These are phyloP conservation scores for Daldinia bambusicola DNA, from an alignment of 495 filamentous ascomycete species.

Conservation along the genomic window DNA sequence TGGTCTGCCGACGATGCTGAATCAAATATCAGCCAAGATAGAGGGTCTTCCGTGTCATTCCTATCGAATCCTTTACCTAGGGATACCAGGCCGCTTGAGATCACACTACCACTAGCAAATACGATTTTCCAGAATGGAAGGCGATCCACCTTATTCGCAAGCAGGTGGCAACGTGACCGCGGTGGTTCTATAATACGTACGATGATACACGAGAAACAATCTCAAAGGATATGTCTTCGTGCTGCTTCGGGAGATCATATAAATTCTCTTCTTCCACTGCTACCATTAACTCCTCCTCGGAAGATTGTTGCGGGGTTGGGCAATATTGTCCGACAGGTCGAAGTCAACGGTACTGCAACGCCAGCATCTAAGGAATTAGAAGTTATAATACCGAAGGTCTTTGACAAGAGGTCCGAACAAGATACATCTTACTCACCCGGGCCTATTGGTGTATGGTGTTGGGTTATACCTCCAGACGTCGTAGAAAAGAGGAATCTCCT, in stretches of 20 bases:
- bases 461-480: slow-evolving; percentile 63
- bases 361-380: slow-evolving; percentile 85
- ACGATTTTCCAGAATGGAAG: slow-evolving; percentile 79
- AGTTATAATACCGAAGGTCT: slow-evolving; percentile 67
- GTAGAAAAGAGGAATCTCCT: slow-evolving; percentile 31
- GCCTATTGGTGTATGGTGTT: slow-evolving; percentile 78
- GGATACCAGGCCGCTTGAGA: slow-evolving; percentile 39
- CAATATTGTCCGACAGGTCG: slow-evolving; percentile 80
- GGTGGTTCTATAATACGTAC: slow-evolving; percentile 30
- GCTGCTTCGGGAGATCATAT: slow-evolving; percentile 12
- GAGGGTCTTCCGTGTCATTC: slow-evolving; percentile 39
- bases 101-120: slow-evolving; percentile 74
- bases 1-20: slow-evolving; percentile 36
- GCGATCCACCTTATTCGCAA: slow-evolving; percentile 67
- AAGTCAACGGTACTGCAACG: slow-evolving; percentile 59
- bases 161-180: slow-evolving; percentile 60
- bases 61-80: slow-evolving; percentile 35
- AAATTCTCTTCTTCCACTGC: slow-evolving; percentile 60
- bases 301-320: slow-evolving; percentile 75
- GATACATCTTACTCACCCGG: slow-evolving; percentile 45
- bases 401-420: slow-evolving; percentile 53
- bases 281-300: slow-evolving; percentile 72
- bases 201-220: slow-evolving; percentile 38
- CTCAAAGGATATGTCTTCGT: slow-evolving; percentile 43
- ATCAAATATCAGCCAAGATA: slow-evolving; percentile 13